Evolutionary conservation across 352 stramenopile genomes (phyloP).

Genomic region (Globisporangium canariense): DNA sequence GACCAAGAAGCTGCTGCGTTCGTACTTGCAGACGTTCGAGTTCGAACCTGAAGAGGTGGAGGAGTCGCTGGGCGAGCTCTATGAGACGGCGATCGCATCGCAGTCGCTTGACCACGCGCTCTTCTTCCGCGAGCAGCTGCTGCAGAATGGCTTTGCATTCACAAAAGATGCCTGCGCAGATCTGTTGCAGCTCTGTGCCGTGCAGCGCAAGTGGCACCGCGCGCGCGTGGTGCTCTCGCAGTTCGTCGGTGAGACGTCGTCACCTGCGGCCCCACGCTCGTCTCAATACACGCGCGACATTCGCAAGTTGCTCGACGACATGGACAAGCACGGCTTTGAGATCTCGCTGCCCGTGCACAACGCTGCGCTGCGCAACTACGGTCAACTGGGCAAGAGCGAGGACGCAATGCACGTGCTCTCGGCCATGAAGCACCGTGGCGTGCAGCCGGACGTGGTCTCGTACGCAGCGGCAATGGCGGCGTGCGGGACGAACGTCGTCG

Average conservation of each 20-base stretch:
- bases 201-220: constrained; percentile 52
- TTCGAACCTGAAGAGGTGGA: constrained; percentile 33
- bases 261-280: constrained; percentile 28
- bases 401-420: constrained; percentile 39
- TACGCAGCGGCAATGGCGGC: constrained; percentile 52
- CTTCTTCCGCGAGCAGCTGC: constrained; percentile 56
- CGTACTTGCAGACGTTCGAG: constrained; percentile 40
- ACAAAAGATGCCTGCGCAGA: constrained; percentile 35
- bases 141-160: constrained; percentile 25
- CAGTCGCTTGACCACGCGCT: constrained; percentile 48
- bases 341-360: constrained; percentile 52
- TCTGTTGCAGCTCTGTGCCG: constrained; percentile 46
- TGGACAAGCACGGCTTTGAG: constrained; percentile 34
- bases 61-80: constrained; percentile 36
- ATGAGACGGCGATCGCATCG: constrained; percentile 37
- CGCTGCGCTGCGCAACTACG: constrained; percentile 60
- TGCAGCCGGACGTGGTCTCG: constrained; percentile 48
- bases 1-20: constrained; percentile 38
- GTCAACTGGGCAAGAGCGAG: constrained; percentile 29
- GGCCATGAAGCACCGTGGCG: constrained; percentile 34
- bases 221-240: constrained; percentile 49
- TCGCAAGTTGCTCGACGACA: constrained; percentile 38
- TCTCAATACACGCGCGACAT: constrained; percentile 56
- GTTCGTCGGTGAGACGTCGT: constrained; percentile 35
- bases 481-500: constrained; percentile 37